Base-by-base conservation (phyloP, 176 grass and related monocot species). In the Musa schizocarpa region DNA sequence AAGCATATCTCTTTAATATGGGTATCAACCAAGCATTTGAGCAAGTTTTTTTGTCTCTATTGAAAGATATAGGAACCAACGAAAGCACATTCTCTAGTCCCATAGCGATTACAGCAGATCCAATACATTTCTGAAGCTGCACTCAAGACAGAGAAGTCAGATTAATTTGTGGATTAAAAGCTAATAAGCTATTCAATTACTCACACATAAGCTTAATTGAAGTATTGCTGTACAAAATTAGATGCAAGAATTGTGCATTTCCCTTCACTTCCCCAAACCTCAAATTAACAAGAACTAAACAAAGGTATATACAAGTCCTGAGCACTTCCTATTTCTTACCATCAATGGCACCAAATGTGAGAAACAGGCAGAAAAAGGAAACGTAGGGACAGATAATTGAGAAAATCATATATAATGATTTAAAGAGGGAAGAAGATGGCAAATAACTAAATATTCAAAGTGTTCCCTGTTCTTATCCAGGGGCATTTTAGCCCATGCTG, bases 11-110 rank as follows among this genome's bases (percentile, higher is more conserved):
- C 11, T 89, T 86, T 88, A 98, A 78, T 90, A 93, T 93, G 56
- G 90, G 90, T 82, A 93, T 72, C 68, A 93, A 83, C 94, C 94
- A 98, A 69, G 63, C 86, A 83, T 91, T 98, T 80, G 90, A 89
- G 76, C 81, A 93, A 81, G 78, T 84, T 69, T 88, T 73, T 70
- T 74, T 76, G 59, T 88, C 73, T 80, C 82, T 72, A 56, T 91
- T 76, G 81, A 98, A 80, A 81, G 78, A 66, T 83, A 93, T 74
- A 78, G 88, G 94, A 69, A 98, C 55, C 50, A 93, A 26, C 16
- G 82, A 89, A 83, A 91, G 71, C 53, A 91, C 78, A 83, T 98
- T 93, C 75, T 87, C 90, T 52, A 83, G 82, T 72, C 94, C 94
- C 77, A 98, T 84, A 81, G 90, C 77, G 86, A 89, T 66, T 59